These are phyloP conservation scores for Cudoniella acicularis DNA, from an alignment of 495 filamentous ascomycete species.

Conservation along the genomic window DNA sequence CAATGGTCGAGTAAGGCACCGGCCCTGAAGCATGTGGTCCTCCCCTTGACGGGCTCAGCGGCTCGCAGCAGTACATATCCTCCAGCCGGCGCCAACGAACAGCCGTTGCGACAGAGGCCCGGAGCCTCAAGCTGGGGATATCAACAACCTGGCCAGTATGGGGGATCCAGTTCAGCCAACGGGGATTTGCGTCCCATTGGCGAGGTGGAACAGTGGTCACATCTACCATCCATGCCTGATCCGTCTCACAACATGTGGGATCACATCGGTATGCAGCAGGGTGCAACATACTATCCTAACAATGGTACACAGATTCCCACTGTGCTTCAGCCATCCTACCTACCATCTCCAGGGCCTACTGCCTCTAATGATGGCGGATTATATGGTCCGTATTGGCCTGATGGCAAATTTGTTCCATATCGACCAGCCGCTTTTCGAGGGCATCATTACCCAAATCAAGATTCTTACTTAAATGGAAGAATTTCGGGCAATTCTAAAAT, in stretches of 20 bases:
- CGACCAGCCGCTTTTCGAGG: constrained; percentile 54
- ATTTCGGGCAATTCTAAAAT: background rate
- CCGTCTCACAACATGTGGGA: constrained; percentile 16
- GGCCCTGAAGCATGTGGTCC: constrained; percentile 83
- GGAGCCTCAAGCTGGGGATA: constrained; percentile 20
- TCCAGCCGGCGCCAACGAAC: background rate
- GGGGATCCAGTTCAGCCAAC: constrained; percentile 21
- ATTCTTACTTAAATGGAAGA: constrained; percentile 1
- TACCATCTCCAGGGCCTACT: constrained; percentile 66
- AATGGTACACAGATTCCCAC: constrained; percentile 49
- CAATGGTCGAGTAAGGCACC: constrained; percentile 75
- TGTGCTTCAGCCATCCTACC: constrained; percentile 66
- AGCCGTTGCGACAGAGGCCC: constrained; percentile 3
- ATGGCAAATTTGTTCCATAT: constrained; percentile 74
- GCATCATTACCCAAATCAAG: constrained; percentile 4
- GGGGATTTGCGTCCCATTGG: constrained; percentile 7
- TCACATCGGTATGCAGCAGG: constrained; percentile 15
- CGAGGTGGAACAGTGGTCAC: constrained; percentile 11
- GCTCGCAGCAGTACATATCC: background rate
- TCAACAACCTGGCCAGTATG: constrained; percentile 17
- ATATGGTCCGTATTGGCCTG: constrained; percentile 74
- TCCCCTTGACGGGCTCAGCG: constrained; percentile 37
- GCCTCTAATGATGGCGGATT: constrained; percentile 68
- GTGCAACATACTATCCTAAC: constrained; percentile 17
- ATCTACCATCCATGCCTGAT: constrained; percentile 13